phyloP scores from a whole-genome alignment of 306 rosid genomes.

The Trifolium pratense region DNA sequence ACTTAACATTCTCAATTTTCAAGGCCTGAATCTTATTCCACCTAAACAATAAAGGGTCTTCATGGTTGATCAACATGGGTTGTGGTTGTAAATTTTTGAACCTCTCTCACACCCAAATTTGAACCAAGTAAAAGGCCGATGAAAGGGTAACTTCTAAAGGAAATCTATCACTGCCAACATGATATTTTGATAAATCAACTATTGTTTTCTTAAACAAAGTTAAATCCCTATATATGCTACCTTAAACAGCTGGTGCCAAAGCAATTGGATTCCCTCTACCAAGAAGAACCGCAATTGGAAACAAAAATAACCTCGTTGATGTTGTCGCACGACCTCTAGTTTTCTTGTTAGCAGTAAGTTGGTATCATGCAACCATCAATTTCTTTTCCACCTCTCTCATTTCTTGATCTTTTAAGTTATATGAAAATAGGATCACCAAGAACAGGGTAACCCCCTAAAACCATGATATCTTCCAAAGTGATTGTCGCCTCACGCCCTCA shows the following conservation, averaged over 20 bases:
- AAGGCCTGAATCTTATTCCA: background rate
- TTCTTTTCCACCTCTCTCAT: background rate
- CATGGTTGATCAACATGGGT: background rate
- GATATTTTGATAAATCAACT: too few species aligned
- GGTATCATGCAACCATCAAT: too few species aligned
- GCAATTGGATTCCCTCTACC: slow-evolving; percentile 28
- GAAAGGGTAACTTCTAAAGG: slow-evolving; percentile 38
- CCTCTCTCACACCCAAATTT: background rate
- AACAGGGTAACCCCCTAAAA: background rate
- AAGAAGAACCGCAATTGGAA: too few species aligned
- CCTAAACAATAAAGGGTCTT: background rate
- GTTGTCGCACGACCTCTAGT: too few species aligned
- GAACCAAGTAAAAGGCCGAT: slow-evolving; percentile 55
- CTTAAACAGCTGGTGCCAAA: too few species aligned
- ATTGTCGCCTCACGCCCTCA: background rate
- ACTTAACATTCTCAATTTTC: background rate
- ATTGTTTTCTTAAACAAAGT: background rate
- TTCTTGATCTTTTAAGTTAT: background rate
- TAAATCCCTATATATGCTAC: background rate
- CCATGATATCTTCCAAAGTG: background rate
- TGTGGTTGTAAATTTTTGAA: background rate
- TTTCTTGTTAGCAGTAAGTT: too few species aligned
- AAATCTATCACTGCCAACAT: background rate
- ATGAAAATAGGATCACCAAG: background rate
- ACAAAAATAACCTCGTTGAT: too few species aligned